Base-by-base conservation (phyloP, 2,329 filamentous ascomycete genomes). In the Phaeophleospora eucalypticola region DNA sequence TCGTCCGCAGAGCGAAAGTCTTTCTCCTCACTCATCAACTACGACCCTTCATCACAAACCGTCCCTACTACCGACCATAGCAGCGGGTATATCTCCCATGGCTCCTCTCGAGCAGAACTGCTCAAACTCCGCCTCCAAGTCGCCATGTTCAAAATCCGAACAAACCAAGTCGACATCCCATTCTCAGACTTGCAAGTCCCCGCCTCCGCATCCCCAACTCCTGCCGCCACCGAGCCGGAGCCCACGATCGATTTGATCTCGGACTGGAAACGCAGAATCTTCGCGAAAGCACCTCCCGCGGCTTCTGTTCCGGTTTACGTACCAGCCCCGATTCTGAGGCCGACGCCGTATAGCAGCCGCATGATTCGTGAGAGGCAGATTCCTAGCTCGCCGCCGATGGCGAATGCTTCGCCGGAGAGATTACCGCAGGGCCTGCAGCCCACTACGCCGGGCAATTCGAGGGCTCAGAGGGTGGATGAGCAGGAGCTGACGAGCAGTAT, bases 71-170 rank as follows among this genome's bases (percentile, higher is more conserved):
- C 49, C 21, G 51, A 54, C 18, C 32, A 42, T 12, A 39, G 21
- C n/a, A 32, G 39, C 17, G 43, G 35, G 2, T 38, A 37, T n/a
- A 24, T 51, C 12, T 41, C 48, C 41, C 41, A 47, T 33, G 43
- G 46, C 78, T 79, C 42, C 20, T 60, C 57, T 8, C 44, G 53
- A 67, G 83, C 82, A 16, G 79, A 85, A 60, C 78, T 81, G 40
- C 72, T 89, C 36, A 78, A 78, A 42, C 75, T 87, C 8, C 78
- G 85, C n/a, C 78, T 90, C 14, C 75, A 79, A 20, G 77, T 89
- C 16, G 86, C 84, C 12, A 79, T 78, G 60, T 89, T 89, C 73
- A 89, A 89, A 68, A 74, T 90, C 55, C 78, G 77, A 47, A 89
- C 86, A 2, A 82, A 85, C 49, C 86, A 90, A 66, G 77, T 81